These are phyloP conservation scores for Magnaporthiopsis poae DNA, from an alignment of 2,329 filamentous ascomycete genomes.

Conservation along the genomic window DNA sequence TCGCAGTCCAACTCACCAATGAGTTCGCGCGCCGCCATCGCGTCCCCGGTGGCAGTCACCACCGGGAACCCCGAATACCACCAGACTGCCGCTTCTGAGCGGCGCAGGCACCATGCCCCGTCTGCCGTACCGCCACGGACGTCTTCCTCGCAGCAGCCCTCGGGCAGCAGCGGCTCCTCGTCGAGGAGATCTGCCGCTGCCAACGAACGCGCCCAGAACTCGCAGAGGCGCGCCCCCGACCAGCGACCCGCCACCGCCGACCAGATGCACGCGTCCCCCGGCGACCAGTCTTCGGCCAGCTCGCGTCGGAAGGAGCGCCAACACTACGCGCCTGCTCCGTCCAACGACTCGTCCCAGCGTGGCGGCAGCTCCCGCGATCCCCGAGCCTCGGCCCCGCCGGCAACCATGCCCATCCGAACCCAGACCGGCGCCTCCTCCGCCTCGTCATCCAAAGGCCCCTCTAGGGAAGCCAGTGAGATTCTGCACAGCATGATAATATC, in stretches of 20 bases:
- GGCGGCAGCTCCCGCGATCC: constrained; percentile 30
- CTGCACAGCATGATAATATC: constrained; percentile 69
- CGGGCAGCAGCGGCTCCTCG: constrained; percentile 20
- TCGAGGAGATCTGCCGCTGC: constrained; percentile 35
- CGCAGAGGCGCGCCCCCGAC: constrained; percentile 30
- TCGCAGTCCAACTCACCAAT: constrained; percentile 32
- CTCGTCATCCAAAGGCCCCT: constrained; percentile 48
- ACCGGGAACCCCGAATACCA: constrained; percentile 31
- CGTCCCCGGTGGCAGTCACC: constrained; percentile 30
- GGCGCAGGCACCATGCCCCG: constrained; percentile 52
- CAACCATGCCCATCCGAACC: constrained; percentile 35
- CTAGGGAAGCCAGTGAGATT: constrained; percentile 68
- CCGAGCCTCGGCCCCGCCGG: constrained; percentile 23
- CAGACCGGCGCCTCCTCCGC: constrained; percentile 28
- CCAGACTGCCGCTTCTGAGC: constrained; percentile 35
- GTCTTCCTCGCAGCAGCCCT: constrained; percentile 52
- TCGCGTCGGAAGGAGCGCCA: constrained; percentile 31
- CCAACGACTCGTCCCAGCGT: constrained; percentile 29
- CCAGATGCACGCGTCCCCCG: constrained; percentile 9
- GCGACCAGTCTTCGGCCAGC: constrained; percentile 26
- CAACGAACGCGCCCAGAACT: constrained; percentile 34
- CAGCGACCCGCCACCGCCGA: constrained; percentile 16
- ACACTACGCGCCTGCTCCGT: constrained; percentile 10
- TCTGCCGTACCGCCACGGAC: constrained; percentile 71
- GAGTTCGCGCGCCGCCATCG: constrained; percentile 37